phyloP scores from a whole-genome alignment of 306 rosid species.

The Prunus fruticosa region DNA sequence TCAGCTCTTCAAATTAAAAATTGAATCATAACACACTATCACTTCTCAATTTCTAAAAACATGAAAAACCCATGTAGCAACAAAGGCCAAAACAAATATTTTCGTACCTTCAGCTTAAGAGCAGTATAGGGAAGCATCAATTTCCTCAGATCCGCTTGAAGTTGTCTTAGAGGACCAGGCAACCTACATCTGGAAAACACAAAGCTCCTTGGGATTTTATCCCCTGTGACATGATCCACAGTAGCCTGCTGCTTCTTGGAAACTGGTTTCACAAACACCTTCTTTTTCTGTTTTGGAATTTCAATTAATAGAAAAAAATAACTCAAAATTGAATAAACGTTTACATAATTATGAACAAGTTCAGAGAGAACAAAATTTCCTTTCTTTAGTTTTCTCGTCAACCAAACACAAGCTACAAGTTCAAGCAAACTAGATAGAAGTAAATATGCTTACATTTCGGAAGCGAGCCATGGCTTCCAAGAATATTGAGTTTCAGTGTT shows the following conservation, averaged over 20 bases:
- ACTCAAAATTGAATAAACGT: not conserved
- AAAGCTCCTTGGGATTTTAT: constrained; percentile 88
- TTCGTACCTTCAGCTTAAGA: constrained; percentile 61
- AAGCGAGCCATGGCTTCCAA: constrained; percentile 46
- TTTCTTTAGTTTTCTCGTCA: not conserved
- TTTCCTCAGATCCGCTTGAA: constrained; percentile 86
- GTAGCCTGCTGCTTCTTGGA: constrained; percentile 45
- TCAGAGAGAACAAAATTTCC: not conserved
- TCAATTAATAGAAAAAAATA: not conserved
- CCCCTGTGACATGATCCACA: constrained; percentile 88
- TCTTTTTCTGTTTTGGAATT: constrained; percentile 29
- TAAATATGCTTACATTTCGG: constrained; percentile 29
- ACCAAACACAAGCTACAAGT: constrained; percentile 8
- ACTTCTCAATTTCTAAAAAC: no score
- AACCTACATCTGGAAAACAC: constrained; percentile 80
- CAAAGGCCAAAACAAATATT: not conserved
- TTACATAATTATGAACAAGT: not conserved
- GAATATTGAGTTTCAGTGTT: not conserved
- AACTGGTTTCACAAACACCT: constrained; percentile 55
- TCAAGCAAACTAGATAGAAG: not conserved
- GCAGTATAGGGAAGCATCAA: constrained; percentile 90
- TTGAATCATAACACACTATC: no score
- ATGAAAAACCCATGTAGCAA: not conserved
- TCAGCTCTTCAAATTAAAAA: not conserved
- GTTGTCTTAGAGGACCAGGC: constrained; percentile 81